A percentile compares a stretch with the other conserved stretches of the same genome.
These are phyloP conservation scores for Alnus rubra DNA, from an alignment of 306 rosid genomes.

Conservation along the genomic window DNA sequence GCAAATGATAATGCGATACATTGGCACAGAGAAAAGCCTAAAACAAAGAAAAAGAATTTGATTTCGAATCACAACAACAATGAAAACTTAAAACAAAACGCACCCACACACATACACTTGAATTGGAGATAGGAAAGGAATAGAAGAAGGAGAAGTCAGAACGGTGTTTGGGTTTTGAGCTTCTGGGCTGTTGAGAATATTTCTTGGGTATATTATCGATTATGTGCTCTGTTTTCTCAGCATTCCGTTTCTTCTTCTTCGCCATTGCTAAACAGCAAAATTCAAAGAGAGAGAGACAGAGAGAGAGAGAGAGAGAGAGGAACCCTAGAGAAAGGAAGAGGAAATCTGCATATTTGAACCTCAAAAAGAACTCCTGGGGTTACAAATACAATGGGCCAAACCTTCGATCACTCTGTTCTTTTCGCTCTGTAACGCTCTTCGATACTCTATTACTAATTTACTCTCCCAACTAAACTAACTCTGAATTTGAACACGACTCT, in stretches of 20 bases:
- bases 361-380: neutral
- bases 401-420: neutral
- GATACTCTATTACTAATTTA: neutral
- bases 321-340: neutral
- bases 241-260: slow-evolving; percentile 35
- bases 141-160: slow-evolving; percentile 48
- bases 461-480: neutral
- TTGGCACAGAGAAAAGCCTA: neutral
- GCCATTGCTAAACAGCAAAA: slow-evolving; percentile 41
- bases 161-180: slow-evolving; percentile 68
- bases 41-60: neutral
- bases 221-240: slow-evolving; percentile 18
- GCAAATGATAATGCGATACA: neutral
- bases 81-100: neutral
- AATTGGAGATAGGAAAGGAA: slow-evolving; percentile 19
- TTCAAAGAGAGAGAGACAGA: neutral
- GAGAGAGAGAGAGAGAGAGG: neutral
- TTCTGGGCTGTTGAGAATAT: slow-evolving; percentile 65
- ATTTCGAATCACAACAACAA: neutral
- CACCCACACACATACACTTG: slow-evolving; percentile 23
- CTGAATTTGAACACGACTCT: neutral
- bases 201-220: slow-evolving; percentile 38
- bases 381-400: neutral
- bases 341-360: too few relatives aligned
- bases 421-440: neutral